Percentiles rank a stretch among this genome's conserved stretches.
phyloP scores from a whole-genome alignment of 176 grass and related monocot species.

The Eragrostis curvula region DNA sequence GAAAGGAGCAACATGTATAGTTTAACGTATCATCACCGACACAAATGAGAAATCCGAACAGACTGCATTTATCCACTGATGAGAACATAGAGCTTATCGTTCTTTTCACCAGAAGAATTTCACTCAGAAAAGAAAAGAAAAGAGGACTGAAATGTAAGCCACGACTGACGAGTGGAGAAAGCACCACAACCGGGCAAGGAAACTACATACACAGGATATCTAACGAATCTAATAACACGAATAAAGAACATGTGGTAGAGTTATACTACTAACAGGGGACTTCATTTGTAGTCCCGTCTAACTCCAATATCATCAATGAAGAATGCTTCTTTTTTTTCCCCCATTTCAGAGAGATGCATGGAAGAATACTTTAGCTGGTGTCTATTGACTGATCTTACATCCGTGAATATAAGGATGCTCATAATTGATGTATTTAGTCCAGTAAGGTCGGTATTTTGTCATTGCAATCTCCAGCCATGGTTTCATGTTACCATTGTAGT shows the following conservation, averaged over 20 bases:
- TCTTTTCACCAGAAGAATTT: not conserved
- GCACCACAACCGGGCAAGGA: not conserved
- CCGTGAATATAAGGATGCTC: conserved; percentile 50
- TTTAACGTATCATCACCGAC: not conserved
- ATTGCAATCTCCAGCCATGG: conserved; percentile 64
- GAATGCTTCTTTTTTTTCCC: not conserved
- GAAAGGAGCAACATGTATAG: not conserved
- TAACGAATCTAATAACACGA: conserved; percentile 37
- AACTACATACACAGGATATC: conserved; percentile 39
- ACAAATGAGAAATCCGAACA: not conserved
- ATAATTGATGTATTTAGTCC: conserved; percentile 65
- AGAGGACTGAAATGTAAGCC: not conserved
- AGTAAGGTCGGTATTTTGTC: conserved; percentile 63
- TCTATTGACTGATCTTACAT: conserved; percentile 66
- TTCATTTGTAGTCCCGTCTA: conserved; percentile 27
- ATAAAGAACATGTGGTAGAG: conserved; percentile 34
- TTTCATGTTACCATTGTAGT: conserved; percentile 68
- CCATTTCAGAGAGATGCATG: not conserved
- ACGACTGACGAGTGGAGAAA: not conserved
- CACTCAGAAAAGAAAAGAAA: not conserved
- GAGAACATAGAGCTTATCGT: not conserved
- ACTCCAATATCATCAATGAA: conserved; percentile 26
- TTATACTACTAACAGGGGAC: conserved; percentile 35
- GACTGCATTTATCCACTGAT: conserved; percentile 4
- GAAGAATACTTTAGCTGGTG: conserved; percentile 27